Evolutionary conservation across 2,329 filamentous ascomycete genomes (phyloP).

Genomic region (Colletotrichum paranaense): DNA sequence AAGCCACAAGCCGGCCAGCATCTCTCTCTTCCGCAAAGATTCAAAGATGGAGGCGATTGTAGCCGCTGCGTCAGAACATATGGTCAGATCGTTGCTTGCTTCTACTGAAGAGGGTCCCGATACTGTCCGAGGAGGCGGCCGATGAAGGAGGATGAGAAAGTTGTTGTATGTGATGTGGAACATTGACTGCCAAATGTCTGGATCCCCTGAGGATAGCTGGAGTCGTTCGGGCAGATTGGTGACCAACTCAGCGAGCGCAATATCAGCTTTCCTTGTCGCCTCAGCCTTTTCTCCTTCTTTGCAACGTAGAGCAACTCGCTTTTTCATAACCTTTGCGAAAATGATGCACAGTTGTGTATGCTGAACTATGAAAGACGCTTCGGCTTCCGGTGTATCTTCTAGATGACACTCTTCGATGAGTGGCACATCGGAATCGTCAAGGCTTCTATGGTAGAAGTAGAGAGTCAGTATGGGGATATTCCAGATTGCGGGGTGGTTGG

Average conservation of each 20-base stretch:
- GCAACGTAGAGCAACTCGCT: slow-evolving; percentile 35
- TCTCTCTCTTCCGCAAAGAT: slow-evolving; percentile 39
- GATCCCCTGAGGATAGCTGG: slow-evolving; percentile 37
- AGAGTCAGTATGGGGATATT: background rate
- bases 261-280: slow-evolving; percentile 44
- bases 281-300: slow-evolving; percentile 38
- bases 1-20: slow-evolving; percentile 43
- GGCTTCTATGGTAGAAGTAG: slow-evolving; percentile 42
- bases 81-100: slow-evolving; percentile 41
- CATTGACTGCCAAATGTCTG: slow-evolving; percentile 43
- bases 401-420: slow-evolving; percentile 57
- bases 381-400: slow-evolving; percentile 51
- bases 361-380: slow-evolving; percentile 56
- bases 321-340: slow-evolving; percentile 52
- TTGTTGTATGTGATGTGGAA: slow-evolving; percentile 50
- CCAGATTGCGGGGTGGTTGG: background rate
- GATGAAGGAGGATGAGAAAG: slow-evolving; percentile 48
- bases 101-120: slow-evolving; percentile 26
- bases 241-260: slow-evolving; percentile 45
- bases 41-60: slow-evolving; percentile 45
- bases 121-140: slow-evolving; percentile 39
- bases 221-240: slow-evolving; percentile 43
- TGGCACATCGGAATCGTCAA: slow-evolving; percentile 63
- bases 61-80: slow-evolving; percentile 44
- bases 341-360: slow-evolving; percentile 62